These are phyloP conservation scores for Colletotrichum tamarilloi DNA, from an alignment of 2,329 filamentous ascomycete genomes.

Conservation along the genomic window DNA sequence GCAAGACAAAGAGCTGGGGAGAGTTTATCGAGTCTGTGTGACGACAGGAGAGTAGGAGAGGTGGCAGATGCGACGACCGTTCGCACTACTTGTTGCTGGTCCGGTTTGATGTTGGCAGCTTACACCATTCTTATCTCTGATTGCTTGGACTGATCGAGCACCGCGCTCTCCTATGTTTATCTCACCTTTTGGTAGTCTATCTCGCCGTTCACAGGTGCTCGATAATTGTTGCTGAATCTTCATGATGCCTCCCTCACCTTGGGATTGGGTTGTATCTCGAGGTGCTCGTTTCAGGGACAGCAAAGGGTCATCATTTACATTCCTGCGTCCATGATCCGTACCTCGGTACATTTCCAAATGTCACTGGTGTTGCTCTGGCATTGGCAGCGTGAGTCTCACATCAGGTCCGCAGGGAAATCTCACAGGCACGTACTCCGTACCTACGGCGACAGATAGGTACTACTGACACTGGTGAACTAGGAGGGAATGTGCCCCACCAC, in stretches of 20 bases:
- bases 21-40: neutral
- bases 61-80: neutral
- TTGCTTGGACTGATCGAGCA: neutral
- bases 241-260: neutral
- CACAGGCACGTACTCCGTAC: neutral
- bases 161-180: neutral
- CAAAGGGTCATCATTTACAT: slow-evolving; percentile 2
- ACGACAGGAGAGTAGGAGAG: neutral
- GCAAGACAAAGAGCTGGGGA: neutral
- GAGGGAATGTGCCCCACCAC: neutral
- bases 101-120: slow-evolving; percentile 12
- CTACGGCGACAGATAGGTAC: too few species aligned
- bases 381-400: neutral
- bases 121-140: slow-evolving; percentile 6
- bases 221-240: too few species aligned
- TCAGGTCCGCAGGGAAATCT: neutral
- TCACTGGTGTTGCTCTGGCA: neutral
- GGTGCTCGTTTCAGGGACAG: neutral
- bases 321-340: neutral
- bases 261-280: too few species aligned
- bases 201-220: too few species aligned
- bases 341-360: neutral
- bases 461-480: too few species aligned
- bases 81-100: slow-evolving; percentile 17
- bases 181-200: neutral